phyloP scores from a whole-genome alignment of 1,284 basidiomycete species.

The Ustilago lituana region DNA sequence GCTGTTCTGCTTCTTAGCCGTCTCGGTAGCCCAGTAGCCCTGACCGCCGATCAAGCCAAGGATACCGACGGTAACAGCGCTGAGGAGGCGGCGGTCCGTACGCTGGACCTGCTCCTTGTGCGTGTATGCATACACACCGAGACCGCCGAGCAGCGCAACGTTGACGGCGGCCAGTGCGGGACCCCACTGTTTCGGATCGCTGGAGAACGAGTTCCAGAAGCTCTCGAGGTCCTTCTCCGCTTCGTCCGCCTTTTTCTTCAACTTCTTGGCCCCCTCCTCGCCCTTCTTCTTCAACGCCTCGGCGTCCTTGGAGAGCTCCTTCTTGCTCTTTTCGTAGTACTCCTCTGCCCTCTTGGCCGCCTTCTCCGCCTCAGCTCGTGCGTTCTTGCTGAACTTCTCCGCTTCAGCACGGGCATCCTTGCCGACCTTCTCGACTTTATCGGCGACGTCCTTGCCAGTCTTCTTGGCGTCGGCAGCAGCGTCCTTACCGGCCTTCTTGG shows the following conservation, averaged over 20 bases:
- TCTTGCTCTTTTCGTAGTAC: constrained; percentile 42
- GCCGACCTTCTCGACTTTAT: constrained; percentile 36
- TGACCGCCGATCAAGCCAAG: constrained; percentile 60
- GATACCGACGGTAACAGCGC: constrained; percentile 57
- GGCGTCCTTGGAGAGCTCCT: constrained; percentile 46
- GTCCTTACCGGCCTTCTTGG: constrained; percentile 18
- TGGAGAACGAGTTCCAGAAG: constrained; percentile 57
- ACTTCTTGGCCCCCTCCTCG: constrained; percentile 52
- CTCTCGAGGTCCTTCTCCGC: constrained; percentile 58
- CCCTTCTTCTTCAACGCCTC: constrained; percentile 42
- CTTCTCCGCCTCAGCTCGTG: constrained; percentile 36
- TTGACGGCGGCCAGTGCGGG: constrained; percentile 63
- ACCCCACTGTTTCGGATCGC: constrained; percentile 63
- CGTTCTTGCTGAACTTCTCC: constrained; percentile 43
- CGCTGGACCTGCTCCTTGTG: constrained; percentile 56
- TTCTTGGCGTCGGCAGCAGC: constrained; percentile 28
- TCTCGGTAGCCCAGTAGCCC: constrained; percentile 54
- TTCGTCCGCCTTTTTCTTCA: constrained; percentile 48
- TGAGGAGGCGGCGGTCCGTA: constrained; percentile 58
- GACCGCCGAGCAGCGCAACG: constrained; percentile 59
- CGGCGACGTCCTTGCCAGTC: constrained; percentile 20
- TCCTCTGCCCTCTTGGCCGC: constrained; percentile 45
- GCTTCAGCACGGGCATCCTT: constrained; percentile 23
- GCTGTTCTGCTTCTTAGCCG: constrained; percentile 50
- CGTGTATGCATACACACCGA: constrained; percentile 63